Evolutionary conservation across 2,329 filamentous ascomycete species (phyloP).

Genomic region (Zymoseptoria passerinii): DNA sequence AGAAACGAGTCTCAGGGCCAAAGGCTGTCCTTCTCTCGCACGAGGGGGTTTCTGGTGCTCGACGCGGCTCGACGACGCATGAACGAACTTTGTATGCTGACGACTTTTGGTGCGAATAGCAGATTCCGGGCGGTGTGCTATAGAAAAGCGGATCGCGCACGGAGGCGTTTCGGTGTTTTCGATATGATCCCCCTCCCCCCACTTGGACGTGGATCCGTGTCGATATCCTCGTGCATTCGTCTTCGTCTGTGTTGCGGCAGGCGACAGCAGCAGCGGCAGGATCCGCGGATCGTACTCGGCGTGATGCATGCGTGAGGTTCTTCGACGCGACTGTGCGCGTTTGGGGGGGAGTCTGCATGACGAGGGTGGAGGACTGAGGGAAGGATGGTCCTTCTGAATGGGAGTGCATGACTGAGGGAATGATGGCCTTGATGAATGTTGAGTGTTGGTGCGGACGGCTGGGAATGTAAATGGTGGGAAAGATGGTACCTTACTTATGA

Average conservation of each 20-base stretch:
- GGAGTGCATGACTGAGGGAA: too few relatives aligned
- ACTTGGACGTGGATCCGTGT: background rate
- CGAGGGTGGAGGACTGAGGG: too few relatives aligned
- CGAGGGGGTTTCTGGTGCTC: background rate
- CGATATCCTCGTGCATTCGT: background rate
- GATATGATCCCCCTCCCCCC: background rate
- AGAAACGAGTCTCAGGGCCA: background rate
- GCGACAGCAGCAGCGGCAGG: background rate
- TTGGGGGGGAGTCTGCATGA: too few relatives aligned
- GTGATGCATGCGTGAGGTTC: background rate
- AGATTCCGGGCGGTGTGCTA: slow-evolving; percentile 15
- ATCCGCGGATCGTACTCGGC: background rate
- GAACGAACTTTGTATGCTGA: background rate
- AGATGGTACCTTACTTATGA: too few relatives aligned
- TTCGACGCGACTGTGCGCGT: background rate
- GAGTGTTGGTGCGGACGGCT: too few relatives aligned
- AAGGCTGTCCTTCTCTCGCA: background rate
- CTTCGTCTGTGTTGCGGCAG: background rate
- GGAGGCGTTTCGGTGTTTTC: background rate
- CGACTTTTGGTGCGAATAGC: background rate
- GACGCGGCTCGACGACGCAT: background rate
- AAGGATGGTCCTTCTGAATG: too few relatives aligned
- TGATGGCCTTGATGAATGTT: too few relatives aligned
- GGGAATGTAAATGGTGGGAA: too few relatives aligned
- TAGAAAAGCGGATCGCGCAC: background rate